These are phyloP conservation scores for Pelagophyceae sp. DNA, from an alignment of 352 stramenopile species.

Conservation along the genomic window DNA sequence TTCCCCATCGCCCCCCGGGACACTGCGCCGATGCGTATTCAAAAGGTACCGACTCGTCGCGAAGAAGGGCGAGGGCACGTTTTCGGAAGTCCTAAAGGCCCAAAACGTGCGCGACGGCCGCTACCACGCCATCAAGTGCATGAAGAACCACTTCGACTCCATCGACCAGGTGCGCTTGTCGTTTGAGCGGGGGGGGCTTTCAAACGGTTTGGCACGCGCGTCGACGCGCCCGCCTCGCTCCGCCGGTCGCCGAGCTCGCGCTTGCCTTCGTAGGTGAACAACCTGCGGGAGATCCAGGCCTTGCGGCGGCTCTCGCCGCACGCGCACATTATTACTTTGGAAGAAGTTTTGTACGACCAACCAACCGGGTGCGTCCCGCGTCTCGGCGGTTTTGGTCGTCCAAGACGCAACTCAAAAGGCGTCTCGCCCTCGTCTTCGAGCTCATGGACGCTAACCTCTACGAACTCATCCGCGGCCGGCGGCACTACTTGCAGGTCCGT, in stretches of 20 bases:
- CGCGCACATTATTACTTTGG: constrained; percentile 84
- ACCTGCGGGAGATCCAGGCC: constrained; percentile 86
- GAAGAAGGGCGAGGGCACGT: constrained; percentile 89
- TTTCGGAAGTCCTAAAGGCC: constrained; percentile 50
- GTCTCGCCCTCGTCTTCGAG: constrained; percentile 88
- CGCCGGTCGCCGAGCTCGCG: too few species aligned
- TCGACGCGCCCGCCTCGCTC: too few species aligned
- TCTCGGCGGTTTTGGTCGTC: too few species aligned
- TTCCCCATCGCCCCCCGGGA: neutral
- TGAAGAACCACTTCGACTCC: constrained; percentile 91
- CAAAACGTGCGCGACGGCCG: constrained; percentile 84
- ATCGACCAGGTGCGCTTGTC: constrained; percentile 68
- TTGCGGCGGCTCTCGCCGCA: constrained; percentile 80
- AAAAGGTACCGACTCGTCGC: constrained; percentile 81
- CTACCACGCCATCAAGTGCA: constrained; percentile 94
- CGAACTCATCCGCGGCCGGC: constrained; percentile 80
- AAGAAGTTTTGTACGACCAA: constrained; percentile 85
- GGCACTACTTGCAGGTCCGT: constrained; percentile 65
- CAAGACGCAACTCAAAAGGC: too few species aligned
- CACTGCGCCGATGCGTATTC: neutral
- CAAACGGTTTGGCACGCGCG: neutral
- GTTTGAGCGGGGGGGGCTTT: too few species aligned
- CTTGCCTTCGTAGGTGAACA: constrained; percentile 65
- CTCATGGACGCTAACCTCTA: constrained; percentile 92
- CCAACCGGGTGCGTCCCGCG: too few species aligned